These are phyloP conservation scores for Chrysanthemum seticuspe DNA, from an alignment of 129 eudicot genomes.

Conservation along the genomic window DNA sequence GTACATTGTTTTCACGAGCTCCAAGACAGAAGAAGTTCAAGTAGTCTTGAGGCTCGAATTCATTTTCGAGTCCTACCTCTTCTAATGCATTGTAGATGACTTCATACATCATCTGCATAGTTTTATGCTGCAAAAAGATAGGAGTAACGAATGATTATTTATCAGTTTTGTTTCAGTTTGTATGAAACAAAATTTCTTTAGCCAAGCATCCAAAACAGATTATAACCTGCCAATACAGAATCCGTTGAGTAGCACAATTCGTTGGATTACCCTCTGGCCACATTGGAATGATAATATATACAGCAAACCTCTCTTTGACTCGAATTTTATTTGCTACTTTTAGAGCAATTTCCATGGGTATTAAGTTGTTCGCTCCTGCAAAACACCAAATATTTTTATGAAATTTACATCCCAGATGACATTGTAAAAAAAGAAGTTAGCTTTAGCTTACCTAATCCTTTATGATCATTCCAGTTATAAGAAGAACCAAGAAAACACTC, in stretches of 20 bases:
- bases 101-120: conserved; percentile 18
- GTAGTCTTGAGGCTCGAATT: too few species aligned
- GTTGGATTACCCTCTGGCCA: conserved; percentile 11
- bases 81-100: not conserved
- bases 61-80: too few species aligned
- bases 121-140: not conserved
- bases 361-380: conserved; percentile 14
- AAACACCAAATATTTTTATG: not conserved
- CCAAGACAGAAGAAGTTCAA: too few species aligned
- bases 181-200: not conserved
- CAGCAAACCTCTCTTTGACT: conserved; percentile 6
- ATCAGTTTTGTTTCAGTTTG: too few species aligned
- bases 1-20: not conserved
- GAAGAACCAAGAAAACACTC: conserved; percentile 18
- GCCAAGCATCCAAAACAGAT: too few species aligned
- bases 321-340: conserved; percentile 10
- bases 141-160: not conserved
- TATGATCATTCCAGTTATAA: conserved; percentile 16
- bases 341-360: conserved; percentile 20
- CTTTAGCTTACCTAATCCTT: not conserved
- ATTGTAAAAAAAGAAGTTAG: not conserved
- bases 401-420: not conserved
- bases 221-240: conserved; percentile 17
- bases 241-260: conserved; percentile 12
- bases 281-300: conserved; percentile 16